Base-by-base conservation (phyloP, 257 asterid species). In the Verbena officinalis region DNA sequence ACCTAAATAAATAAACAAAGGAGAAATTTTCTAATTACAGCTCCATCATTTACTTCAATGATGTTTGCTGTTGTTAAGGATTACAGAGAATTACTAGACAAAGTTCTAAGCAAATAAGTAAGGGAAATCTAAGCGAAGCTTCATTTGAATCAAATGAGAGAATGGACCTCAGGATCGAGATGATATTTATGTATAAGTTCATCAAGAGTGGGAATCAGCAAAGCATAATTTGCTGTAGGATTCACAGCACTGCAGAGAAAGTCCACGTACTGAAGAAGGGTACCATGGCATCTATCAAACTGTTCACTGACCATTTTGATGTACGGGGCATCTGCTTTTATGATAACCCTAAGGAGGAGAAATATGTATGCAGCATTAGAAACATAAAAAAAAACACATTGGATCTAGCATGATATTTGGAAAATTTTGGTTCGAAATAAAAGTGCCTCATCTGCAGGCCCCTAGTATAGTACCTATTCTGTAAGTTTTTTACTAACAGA, bases 231-330 rank as follows among this genome's bases (percentile, higher is more conserved):
- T 52, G 93, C 76, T 27, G 87, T 62, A 59, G 96, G 95, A 57
- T 84, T 76, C 78, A 90, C 86, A 5, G 99, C 96, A 86, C 95
- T 80, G 51, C 89, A 84, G 22, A 94, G 88, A 78, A 94, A 94
- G 23, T 94, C 99, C 76, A 94, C 99, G 72, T 94, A 94, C 83
- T 94, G 99, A 75, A 94, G 96, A 74, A 94, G 97, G 48, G 96
- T 80, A 51, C 97, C 99, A 57, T 94, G 99, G 77, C 97, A 94
- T 79, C 99, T 83, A 71, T 94, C 99, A 65, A 94, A 94, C 83
- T 86, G 95, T 79, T 94, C 99, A 61, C 99, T 84, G 73, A 94
- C 95, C 96, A 94, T 90, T 71, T 94, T 94, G 76, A 94, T 90
- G 70, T 90, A 63, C 57, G 97, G 96, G 55, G 74, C 99, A n/a